Conservation (phyloP, 805 yeast genomes). For the Lipomyces sp. region DNA sequence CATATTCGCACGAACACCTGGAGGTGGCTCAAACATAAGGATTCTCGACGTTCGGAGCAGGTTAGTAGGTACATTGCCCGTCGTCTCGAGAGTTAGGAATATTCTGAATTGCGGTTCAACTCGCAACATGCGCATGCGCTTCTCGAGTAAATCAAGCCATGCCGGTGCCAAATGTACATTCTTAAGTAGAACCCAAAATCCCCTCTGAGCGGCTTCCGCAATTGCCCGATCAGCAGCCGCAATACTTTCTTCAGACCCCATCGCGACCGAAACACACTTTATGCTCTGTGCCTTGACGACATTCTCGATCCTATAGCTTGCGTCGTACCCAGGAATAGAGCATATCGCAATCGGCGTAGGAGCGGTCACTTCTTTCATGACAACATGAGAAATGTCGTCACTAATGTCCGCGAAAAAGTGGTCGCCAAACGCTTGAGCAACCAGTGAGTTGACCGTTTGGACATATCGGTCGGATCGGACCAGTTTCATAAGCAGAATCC, state of each 20-base stretch:
- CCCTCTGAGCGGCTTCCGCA: conserved; percentile 51
- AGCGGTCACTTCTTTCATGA: conserved; percentile 32
- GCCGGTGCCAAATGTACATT: conserved; percentile 73
- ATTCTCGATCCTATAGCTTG: conserved; percentile 58
- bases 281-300: conserved; percentile 47
- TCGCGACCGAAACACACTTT: conserved; percentile 55
- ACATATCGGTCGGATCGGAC: conserved; percentile 30
- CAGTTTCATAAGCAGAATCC: conserved; percentile 27
- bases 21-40: conserved; percentile 64
- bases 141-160: conserved; percentile 65
- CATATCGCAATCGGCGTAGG: conserved; percentile 57
- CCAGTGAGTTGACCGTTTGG: conserved; percentile 14
- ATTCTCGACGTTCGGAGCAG: conserved; percentile 61
- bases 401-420: not conserved
- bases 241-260: conserved; percentile 76
- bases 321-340: conserved; percentile 68
- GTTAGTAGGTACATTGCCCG: conserved; percentile 57
- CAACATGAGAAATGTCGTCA: conserved; percentile 32
- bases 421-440: conserved; percentile 15
- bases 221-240: conserved; percentile 63
- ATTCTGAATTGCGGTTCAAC: conserved; percentile 54
- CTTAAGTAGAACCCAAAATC: conserved; percentile 77
- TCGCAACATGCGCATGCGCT: conserved; percentile 48
- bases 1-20: conserved; percentile 61
- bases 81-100: conserved; percentile 66